Evolutionary conservation across 805 yeast genomes (phyloP).

Genomic region (Pichia californica): DNA sequence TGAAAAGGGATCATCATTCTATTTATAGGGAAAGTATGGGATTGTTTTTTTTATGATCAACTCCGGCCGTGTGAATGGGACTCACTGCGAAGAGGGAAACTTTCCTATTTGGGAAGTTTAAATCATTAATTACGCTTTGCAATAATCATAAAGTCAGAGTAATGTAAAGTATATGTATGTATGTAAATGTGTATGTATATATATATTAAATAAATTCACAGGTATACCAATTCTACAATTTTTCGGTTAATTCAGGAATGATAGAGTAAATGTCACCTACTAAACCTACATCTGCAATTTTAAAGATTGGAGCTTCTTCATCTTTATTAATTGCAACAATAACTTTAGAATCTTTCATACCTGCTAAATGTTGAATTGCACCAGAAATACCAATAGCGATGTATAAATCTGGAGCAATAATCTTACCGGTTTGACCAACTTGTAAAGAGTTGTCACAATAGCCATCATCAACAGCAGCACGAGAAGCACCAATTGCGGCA

Average conservation of each 20-base stretch:
- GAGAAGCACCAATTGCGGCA: slow-evolving; percentile 96
- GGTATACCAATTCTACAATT: slow-evolving; percentile 35
- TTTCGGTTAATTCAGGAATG: slow-evolving; percentile 85
- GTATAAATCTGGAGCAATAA: slow-evolving; percentile 93
- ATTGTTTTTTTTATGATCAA: no score
- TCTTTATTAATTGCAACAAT: slow-evolving; percentile 95
- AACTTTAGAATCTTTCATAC: slow-evolving; percentile 93
- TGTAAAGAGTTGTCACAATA: slow-evolving; percentile 93
- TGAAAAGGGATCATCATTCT: no score
- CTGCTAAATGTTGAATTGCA: slow-evolving; percentile 97
- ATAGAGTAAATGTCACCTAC: slow-evolving; percentile 84
- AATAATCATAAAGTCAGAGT: no score
- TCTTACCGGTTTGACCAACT: slow-evolving; percentile 97
- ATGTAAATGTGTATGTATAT: no score
- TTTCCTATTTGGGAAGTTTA: no score
- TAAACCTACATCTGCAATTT: slow-evolving; percentile 81
- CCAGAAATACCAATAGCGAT: slow-evolving; percentile 94
- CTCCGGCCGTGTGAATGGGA: no score
- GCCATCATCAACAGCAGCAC: slow-evolving; percentile 97
- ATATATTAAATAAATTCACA: no score
- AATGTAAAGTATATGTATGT: no score
- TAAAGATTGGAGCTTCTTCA: slow-evolving; percentile 90
- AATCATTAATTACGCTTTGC: no score
- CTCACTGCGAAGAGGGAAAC: no score
- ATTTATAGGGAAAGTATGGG: no score